Conservation (phyloP, 2,329 filamentous ascomycete genomes). For the Onygenales sp. region DNA sequence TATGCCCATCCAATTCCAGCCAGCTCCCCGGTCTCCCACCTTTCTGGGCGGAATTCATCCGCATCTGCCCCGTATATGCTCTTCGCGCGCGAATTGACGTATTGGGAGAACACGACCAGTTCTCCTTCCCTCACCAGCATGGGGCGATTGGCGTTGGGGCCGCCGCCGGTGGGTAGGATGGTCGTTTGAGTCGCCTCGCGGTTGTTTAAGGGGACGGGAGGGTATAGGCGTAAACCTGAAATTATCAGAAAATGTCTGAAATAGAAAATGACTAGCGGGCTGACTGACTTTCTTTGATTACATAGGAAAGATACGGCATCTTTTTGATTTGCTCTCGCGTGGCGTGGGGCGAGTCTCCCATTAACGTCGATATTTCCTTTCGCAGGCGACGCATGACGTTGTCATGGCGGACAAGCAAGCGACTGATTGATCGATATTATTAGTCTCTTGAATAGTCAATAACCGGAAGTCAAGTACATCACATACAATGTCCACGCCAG, state of each 20-base stretch:
- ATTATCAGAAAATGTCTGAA: not conserved
- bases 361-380: slow-evolving; percentile 12
- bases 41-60: slow-evolving; percentile 15
- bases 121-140: slow-evolving; percentile 20
- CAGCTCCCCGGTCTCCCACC: slow-evolving; percentile 18
- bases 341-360: slow-evolving; percentile 9
- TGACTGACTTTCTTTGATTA: slow-evolving; percentile 36
- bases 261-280: not conserved
- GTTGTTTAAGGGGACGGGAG: slow-evolving; percentile 30
- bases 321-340: slow-evolving; percentile 21
- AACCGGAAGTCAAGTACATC: slow-evolving; percentile 10
- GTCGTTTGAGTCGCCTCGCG: slow-evolving; percentile 26
- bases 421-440: slow-evolving; percentile 7
- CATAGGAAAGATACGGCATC: slow-evolving; percentile 40
- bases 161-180: slow-evolving; percentile 41
- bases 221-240: slow-evolving; percentile 26
- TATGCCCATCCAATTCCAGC: slow-evolving; percentile 19
- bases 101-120: slow-evolving; percentile 16
- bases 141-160: slow-evolving; percentile 37
- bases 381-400: slow-evolving; percentile 11
- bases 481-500: slow-evolving; percentile 21
- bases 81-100: slow-evolving; percentile 35
- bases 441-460: not conserved
- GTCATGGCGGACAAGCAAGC: slow-evolving; percentile 16
- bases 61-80: slow-evolving; percentile 17